phyloP scores from a whole-genome alignment of 495 filamentous ascomycete species.

The Talaromyces nanjingensis region DNA sequence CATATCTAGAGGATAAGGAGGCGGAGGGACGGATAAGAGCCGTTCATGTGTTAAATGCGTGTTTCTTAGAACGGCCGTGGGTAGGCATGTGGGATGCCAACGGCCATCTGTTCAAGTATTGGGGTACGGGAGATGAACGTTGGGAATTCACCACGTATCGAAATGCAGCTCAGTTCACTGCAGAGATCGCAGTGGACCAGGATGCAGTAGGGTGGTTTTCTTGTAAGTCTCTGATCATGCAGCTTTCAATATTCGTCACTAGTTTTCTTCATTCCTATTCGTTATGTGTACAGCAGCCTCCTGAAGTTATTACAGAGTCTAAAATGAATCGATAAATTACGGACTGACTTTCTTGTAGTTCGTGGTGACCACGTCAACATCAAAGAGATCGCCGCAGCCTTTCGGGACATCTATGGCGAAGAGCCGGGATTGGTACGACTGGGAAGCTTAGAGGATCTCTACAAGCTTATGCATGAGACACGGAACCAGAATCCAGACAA shows the following conservation, averaged over 20 bases:
- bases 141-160: conserved; percentile 27
- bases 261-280: background rate
- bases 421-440: conserved; percentile 24
- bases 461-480: conserved; percentile 23
- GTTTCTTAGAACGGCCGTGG: conserved; percentile 20
- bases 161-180: conserved; percentile 29
- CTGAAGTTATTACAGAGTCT: background rate
- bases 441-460: conserved; percentile 26
- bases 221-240: conserved; percentile 17
- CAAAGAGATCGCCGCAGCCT: conserved; percentile 20
- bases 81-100: conserved; percentile 17
- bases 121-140: conserved; percentile 27
- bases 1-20: conserved; percentile 29
- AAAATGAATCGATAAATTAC: background rate
- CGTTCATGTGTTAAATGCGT: conserved; percentile 26
- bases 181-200: conserved; percentile 23
- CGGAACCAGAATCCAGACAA: conserved; percentile 15
- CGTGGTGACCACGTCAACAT: conserved; percentile 22
- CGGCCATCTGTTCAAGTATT: conserved; percentile 19
- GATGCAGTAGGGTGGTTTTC: conserved; percentile 11
- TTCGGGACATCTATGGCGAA: conserved; percentile 20
- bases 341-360: conserved; percentile 13
- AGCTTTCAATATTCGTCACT: background rate
- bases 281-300: background rate
- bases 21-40: conserved; percentile 17